These are phyloP conservation scores for Paxillus ammoniavirescens DNA, from an alignment of 768 basidiomycete species.

Conservation along the genomic window DNA sequence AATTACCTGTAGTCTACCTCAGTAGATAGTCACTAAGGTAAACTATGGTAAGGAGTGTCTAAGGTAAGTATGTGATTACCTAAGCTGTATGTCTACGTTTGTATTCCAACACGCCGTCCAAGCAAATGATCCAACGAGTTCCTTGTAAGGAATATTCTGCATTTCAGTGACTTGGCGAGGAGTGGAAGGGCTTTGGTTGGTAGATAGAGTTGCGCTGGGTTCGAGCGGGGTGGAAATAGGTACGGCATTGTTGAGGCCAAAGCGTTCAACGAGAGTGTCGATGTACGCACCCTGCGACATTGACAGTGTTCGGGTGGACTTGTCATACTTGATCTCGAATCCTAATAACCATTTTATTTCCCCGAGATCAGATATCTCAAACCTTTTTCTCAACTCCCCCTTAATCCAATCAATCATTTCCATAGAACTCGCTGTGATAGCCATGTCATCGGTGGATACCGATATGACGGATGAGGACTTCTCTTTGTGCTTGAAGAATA, in stretches of 20 bases:
- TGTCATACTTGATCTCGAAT: conserved; percentile 26
- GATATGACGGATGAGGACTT: not conserved
- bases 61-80: conserved; percentile 31
- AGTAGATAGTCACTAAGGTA: no score
- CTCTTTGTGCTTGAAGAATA: conserved; percentile 3
- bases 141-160: conserved; percentile 16
- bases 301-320: conserved; percentile 17
- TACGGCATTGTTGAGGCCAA: not conserved
- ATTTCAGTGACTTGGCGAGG: not conserved
- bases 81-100: no score
- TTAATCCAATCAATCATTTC: conserved; percentile 16
- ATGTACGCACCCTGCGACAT: conserved; percentile 32
- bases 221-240: not conserved
- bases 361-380: conserved; percentile 32
- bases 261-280: not conserved
- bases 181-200: not conserved
- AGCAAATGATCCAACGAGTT: conserved; percentile 30
- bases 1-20: no score
- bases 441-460: conserved; percentile 6
- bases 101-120: no score
- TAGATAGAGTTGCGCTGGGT: not conserved
- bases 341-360: conserved; percentile 31
- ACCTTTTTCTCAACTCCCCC: conserved; percentile 1
- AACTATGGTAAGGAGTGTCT: conserved; percentile 25
- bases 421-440: not conserved